Evolutionary conservation across 805 yeast genomes (phyloP).

Genomic region (Nakazawaea peltata): DNA sequence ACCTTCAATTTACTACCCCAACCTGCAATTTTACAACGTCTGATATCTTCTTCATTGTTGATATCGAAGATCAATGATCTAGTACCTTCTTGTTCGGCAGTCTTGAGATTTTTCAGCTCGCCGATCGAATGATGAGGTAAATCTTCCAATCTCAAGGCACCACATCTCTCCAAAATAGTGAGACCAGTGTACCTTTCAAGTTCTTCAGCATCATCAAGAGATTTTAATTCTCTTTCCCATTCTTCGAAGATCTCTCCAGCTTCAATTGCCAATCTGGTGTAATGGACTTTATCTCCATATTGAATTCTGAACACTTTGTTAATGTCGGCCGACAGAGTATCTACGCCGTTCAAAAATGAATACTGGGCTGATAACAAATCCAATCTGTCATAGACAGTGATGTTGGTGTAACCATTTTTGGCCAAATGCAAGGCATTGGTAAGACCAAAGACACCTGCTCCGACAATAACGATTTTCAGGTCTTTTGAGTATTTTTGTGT

Average conservation of each 20-base stretch:
- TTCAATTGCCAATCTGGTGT: constrained; percentile 21
- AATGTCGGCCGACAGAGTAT: constrained; percentile 31
- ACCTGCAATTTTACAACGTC: constrained; percentile 24
- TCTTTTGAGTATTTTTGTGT: constrained; percentile 11
- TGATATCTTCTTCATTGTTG: constrained; percentile 19
- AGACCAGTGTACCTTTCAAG: constrained; percentile 11
- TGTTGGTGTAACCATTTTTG: constrained; percentile 24
- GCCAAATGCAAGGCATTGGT: constrained; percentile 38
- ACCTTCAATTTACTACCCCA: constrained; percentile 17
- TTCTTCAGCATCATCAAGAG: constrained; percentile 18
- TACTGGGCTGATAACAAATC: constrained; percentile 21
- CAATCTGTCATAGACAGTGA: constrained; percentile 30
- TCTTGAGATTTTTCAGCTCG: constrained; percentile 14
- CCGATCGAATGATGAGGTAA: constrained; percentile 16
- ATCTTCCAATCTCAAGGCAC: constrained; percentile 22
- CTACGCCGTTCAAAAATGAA: constrained; percentile 27
- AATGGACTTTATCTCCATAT: constrained; percentile 28
- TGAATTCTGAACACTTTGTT: constrained; percentile 30
- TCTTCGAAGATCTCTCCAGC: constrained; percentile 16
- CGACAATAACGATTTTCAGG: constrained; percentile 31
- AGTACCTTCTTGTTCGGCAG: constrained; percentile 20
- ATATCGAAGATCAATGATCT: constrained; percentile 22
- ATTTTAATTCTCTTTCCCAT: constrained; percentile 15
- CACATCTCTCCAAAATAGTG: constrained; percentile 20
- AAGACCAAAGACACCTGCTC: constrained; percentile 51